Base-by-base conservation (phyloP, 352 stramenopile genomes). In the Phytophthora pluvialis region DNA sequence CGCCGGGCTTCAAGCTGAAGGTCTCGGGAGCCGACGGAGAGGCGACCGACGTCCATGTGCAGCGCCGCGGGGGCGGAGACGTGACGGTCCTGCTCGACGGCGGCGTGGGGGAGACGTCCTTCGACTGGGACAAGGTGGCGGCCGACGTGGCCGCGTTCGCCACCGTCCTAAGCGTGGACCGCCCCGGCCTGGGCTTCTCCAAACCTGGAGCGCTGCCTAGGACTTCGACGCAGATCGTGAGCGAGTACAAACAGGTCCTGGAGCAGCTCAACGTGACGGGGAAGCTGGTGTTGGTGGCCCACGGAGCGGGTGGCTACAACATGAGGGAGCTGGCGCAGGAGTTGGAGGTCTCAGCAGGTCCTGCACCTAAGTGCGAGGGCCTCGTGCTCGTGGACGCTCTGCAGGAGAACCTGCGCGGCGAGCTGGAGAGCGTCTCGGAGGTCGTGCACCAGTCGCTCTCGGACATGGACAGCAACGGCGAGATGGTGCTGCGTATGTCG, bases 41-140 rank as follows among this genome's bases (percentile, higher is more conserved):
- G 8, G n/a, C 38, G 7, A 62, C 76, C 9, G 61, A 79, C 36
- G 60, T 92, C 10, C 85, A 93, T 53, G 66, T 86, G 44, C 81
- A 90, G 56, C 70, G 71, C 29, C 54, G 57, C 28, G 82, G 81
- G 16, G 52, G 11, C 13, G 79, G 80, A 28, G 60, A 87, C 39
- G 78, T 91, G 57, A 86, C 81, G 0, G 80, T 93, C 16, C 49
- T 94, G 33, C 62, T 94, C 11, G 86, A 94, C 38, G 86, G 86
- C 13, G 83, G 86, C 35, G 79, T 91, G 32, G 86, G 86, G n/a
- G 83, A 94, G 73, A 90, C 86, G 15, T 91, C 80, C 31, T 94
- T 94, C 60, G 86, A 94, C 60, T 94, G 83, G 81, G 83, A 91
- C 47, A 92, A 94, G 59, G 81, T 94, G 46, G 68, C 70, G 2